These are phyloP conservation scores for Cercospora citrullina DNA, from an alignment of 2,329 filamentous ascomycete species.

Conservation along the genomic window DNA sequence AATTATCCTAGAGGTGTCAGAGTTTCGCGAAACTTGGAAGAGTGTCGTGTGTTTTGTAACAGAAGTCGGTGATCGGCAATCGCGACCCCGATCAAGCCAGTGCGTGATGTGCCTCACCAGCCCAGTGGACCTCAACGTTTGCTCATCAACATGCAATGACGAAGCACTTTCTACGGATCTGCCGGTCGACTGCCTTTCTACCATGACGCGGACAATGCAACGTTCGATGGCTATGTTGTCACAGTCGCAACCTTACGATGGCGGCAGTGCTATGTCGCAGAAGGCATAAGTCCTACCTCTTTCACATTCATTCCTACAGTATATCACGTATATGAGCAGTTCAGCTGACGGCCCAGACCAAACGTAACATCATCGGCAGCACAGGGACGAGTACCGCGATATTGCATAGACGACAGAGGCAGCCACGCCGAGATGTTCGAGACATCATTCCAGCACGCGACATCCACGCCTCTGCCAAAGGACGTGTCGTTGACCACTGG, in stretches of 20 bases:
- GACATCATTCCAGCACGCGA: slow-evolving; percentile 36
- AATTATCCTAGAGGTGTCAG: too few species aligned
- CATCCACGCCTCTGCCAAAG: slow-evolving; percentile 32
- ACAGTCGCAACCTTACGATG: not conserved
- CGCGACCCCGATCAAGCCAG: slow-evolving; percentile 4
- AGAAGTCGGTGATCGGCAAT: not conserved
- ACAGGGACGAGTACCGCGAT: not conserved
- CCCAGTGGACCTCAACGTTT: slow-evolving; percentile 13
- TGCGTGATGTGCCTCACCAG: slow-evolving; percentile 9
- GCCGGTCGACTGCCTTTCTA: slow-evolving; percentile 5
- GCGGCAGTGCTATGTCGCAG: not conserved
- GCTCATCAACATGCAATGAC: slow-evolving; percentile 6
- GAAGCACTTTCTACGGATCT: slow-evolving; percentile 4
- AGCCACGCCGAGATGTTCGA: slow-evolving; percentile 34
- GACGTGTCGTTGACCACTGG: slow-evolving; percentile 30
- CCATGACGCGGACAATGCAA: not conserved
- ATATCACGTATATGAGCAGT: not conserved
- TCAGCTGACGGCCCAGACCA: not conserved
- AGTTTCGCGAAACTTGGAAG: not conserved
- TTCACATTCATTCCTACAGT: not conserved
- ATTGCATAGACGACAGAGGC: not conserved
- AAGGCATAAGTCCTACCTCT: not conserved
- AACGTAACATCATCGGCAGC: not conserved
- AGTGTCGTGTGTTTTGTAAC: not conserved
- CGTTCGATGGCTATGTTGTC: not conserved